Evolutionary conservation across 345 rosid genomes (phyloP), one percentile per base, ranked within the genome.

Genomic region (Draba incana): DNA sequence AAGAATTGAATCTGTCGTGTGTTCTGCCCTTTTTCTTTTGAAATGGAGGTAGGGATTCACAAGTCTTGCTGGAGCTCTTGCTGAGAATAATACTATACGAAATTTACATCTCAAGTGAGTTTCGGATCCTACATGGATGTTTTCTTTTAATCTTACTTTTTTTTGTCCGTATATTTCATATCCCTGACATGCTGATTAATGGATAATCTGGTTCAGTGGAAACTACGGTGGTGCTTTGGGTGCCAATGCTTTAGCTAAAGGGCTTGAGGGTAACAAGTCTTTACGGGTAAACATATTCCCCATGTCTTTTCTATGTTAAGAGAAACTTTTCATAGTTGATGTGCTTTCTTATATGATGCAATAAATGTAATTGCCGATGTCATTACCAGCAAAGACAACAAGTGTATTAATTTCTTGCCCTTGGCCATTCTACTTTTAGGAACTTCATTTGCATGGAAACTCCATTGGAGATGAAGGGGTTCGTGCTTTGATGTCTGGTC

Each of bases 211-310:
- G 73, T 69, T 42, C 72, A 93, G 98, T 81, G 95, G 96, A 81
- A 93, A 93, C 74, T 93, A 93, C 62, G 97, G 97, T 62, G 98
- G 98, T 68, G 85, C 98, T 57, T 70, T 93, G 75, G 98, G 97
- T 76, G 96, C 93, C 67, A 90, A 93, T 81, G 92, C 96, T 71
- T 84, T 93, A 79, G 83, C 94, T 47, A 93, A 90, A 84, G 98
- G 97, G 49, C 83, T 93, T 45, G 92, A 87, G 83, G 87, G 86
- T 72, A 88, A 93, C 86, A 88, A 88, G 79, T 81, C 96, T 13
- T 69, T 93, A 64, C 78, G 89, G 86, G 98, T 90, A 83, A 43
- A 38, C 66, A 45, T 45, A 37, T 20, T 55, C 55, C 69, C 62
- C 62, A 66, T 3, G 4, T 49, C 57, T 33, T 64, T 71, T 63